Evolutionary conservation across 805 yeast species (phyloP).

Genomic region (Teunomyces pallodes): DNA sequence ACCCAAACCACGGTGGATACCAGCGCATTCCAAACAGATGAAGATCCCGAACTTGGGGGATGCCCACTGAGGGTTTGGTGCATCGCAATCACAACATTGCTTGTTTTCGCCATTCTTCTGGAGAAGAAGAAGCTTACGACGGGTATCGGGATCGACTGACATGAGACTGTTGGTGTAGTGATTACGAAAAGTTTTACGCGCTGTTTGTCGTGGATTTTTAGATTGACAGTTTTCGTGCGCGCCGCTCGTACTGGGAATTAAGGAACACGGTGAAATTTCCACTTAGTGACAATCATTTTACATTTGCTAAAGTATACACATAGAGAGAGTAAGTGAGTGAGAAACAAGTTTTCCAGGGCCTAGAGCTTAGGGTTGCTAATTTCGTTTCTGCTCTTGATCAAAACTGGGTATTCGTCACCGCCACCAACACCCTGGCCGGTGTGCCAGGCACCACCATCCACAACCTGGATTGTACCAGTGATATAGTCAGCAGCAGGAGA

Average conservation of each 20-base stretch:
- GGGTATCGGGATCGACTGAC: constrained; percentile 93
- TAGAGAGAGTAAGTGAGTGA: too few relatives aligned
- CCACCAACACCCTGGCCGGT: constrained; percentile 11
- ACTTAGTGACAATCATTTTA: too few relatives aligned
- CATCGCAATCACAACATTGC: constrained; percentile 89
- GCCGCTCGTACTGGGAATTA: neutral
- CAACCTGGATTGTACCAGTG: constrained; percentile 25
- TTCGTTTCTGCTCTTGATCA: constrained; percentile 15
- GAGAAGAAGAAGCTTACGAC: constrained; percentile 69
- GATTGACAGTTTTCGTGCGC: neutral
- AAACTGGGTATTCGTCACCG: constrained; percentile 32
- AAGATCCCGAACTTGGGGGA: constrained; percentile 97
- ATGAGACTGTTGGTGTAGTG: constrained; percentile 14
- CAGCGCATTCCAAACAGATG: constrained; percentile 97
- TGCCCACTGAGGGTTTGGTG: constrained; percentile 99
- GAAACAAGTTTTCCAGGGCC: too few relatives aligned
- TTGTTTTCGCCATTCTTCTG: constrained; percentile 83
- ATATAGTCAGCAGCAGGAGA: constrained; percentile 26
- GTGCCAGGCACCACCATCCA: constrained; percentile 30
- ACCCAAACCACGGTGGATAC: constrained; percentile 91
- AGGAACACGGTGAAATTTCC: too few relatives aligned
- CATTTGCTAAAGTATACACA: too few relatives aligned
- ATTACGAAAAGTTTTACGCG: constrained; percentile 1
- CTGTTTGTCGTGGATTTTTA: neutral
- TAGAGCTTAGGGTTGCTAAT: constrained; percentile 12